Conservation (phyloP, 2,329 filamentous ascomycete genomes). For the Massarina eburnea region DNA sequence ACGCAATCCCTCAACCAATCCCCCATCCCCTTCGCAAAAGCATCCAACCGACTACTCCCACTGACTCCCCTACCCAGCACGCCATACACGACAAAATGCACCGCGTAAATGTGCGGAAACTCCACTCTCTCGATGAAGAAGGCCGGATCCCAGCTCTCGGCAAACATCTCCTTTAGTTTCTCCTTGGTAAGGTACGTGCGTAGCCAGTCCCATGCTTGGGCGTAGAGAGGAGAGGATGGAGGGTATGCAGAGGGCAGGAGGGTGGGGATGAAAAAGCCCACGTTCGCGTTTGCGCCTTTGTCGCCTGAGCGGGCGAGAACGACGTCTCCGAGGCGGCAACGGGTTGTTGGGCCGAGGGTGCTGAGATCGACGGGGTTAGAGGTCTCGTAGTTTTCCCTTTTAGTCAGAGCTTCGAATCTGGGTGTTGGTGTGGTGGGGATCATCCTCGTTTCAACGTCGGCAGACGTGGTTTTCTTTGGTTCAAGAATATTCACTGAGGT, state of each 20-base stretch:
- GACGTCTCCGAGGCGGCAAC: conserved; percentile 44
- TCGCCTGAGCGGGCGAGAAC: conserved; percentile 47
- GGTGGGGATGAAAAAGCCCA: conserved; percentile 42
- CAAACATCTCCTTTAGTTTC: conserved; percentile 30
- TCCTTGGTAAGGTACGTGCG: conserved; percentile 27
- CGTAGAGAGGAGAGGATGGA: conserved; percentile 23
- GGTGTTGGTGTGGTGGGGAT: conserved; percentile 20
- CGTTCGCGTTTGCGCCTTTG: conserved; percentile 40
- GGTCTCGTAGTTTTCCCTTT: conserved; percentile 31
- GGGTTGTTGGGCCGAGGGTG: conserved; percentile 23
- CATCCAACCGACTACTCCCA: conserved; percentile 51
- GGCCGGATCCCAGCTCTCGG: conserved; percentile 23
- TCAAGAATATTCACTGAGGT: conserved; percentile 41
- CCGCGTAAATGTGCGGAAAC: conserved; percentile 31
- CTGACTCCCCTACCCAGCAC: conserved; percentile 47
- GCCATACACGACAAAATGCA: conserved; percentile 44
- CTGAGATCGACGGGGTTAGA: conserved; percentile 34
- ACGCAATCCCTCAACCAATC: conserved; percentile 53
- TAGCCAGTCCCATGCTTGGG: conserved; percentile 35
- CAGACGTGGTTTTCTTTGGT: background rate
- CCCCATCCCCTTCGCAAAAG: conserved; percentile 56
- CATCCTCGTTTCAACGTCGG: background rate
- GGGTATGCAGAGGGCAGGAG: conserved; percentile 28
- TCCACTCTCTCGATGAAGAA: conserved; percentile 35
- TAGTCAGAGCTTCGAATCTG: conserved; percentile 15